Conservation (phyloP, 352 stramenopile species). For the Globisporangium iwayamae region DNA sequence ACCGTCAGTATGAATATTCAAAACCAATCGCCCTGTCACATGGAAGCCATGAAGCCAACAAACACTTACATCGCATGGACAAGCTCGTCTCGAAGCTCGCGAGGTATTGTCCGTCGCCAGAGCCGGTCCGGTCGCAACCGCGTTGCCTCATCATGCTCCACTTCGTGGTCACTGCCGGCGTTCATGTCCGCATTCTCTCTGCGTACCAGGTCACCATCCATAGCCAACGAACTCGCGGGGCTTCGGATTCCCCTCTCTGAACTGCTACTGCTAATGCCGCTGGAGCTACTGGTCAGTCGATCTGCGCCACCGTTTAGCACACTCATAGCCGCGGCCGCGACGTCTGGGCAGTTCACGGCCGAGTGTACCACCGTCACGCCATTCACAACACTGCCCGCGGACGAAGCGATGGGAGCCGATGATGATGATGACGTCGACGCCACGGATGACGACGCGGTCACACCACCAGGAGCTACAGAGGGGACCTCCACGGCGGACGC, state of each 20-base stretch:
- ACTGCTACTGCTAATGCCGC: constrained; percentile 2
- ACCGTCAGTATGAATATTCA: background rate
- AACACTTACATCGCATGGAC: constrained; percentile 27
- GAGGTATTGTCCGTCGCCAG: constrained; percentile 22
- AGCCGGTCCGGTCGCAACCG: constrained; percentile 4
- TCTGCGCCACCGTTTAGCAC: constrained; percentile 9
- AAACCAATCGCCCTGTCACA: background rate
- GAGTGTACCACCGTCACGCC: constrained; percentile 2
- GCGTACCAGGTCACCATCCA: background rate
- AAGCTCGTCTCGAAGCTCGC: constrained; percentile 26
- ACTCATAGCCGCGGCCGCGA: constrained; percentile 15
- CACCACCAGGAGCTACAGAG: constrained; percentile 1
- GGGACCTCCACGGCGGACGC: constrained; percentile 7
- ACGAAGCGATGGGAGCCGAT: constrained; percentile 20
- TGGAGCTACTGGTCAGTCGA: background rate
- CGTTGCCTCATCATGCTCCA: constrained; percentile 2
- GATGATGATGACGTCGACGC: constrained; percentile 12
- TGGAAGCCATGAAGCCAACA: background rate
- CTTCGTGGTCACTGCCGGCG: constrained; percentile 6
- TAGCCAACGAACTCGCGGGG: background rate
- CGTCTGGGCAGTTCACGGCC: constrained; percentile 14
- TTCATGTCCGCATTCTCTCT: constrained; percentile 3
- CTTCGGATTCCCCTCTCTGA: background rate
- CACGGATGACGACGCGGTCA: constrained; percentile 10
- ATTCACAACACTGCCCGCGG: constrained; percentile 9